A percentile compares a stretch with the other conserved stretches of the same genome.
Conservation (phyloP, 2,329 filamentous ascomycete species). For the Lasiodiplodia sp. region DNA sequence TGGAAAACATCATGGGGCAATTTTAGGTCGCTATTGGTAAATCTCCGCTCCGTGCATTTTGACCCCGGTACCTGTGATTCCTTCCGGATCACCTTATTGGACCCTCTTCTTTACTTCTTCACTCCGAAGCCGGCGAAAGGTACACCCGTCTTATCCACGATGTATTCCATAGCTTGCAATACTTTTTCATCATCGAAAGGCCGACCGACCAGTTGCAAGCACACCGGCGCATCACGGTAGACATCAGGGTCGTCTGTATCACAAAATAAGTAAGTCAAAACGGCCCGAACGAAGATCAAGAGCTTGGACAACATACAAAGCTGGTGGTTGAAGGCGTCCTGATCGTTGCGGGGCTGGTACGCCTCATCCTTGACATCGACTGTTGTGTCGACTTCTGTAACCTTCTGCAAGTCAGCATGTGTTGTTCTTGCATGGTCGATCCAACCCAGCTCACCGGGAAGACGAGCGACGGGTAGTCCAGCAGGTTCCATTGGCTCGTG, state of each 20-base stretch:
- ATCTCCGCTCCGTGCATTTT: neutral
- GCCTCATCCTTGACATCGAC: slow-evolving; percentile 49
- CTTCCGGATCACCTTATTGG: neutral
- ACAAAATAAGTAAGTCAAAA: slow-evolving; percentile 11
- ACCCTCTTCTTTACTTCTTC: slow-evolving; percentile 3
- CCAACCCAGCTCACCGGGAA: slow-evolving; percentile 60
- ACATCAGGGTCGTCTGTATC: slow-evolving; percentile 52
- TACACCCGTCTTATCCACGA: slow-evolving; percentile 40
- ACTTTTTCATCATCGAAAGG: slow-evolving; percentile 64
- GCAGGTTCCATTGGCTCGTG: slow-evolving; percentile 71
- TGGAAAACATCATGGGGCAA: neutral
- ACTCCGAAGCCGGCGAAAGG: slow-evolving; percentile 36
- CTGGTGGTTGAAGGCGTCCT: slow-evolving; percentile 57
- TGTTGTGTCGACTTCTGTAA: slow-evolving; percentile 49
- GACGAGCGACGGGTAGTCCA: slow-evolving; percentile 69
- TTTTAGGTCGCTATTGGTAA: neutral
- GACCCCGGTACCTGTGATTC: neutral
- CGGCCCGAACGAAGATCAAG: neutral
- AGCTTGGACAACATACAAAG: slow-evolving; percentile 48
- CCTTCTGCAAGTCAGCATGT: slow-evolving; percentile 23
- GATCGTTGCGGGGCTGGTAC: slow-evolving; percentile 52
- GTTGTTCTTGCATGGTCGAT: slow-evolving; percentile 1
- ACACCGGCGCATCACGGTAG: slow-evolving; percentile 59
- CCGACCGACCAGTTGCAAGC: slow-evolving; percentile 62
- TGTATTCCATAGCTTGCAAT: slow-evolving; percentile 48